Percentiles rank a stretch among this genome's conserved stretches.
Conservation (phyloP, 1,284 basidiomycete species). For the Apiotrichum domesticum region DNA sequence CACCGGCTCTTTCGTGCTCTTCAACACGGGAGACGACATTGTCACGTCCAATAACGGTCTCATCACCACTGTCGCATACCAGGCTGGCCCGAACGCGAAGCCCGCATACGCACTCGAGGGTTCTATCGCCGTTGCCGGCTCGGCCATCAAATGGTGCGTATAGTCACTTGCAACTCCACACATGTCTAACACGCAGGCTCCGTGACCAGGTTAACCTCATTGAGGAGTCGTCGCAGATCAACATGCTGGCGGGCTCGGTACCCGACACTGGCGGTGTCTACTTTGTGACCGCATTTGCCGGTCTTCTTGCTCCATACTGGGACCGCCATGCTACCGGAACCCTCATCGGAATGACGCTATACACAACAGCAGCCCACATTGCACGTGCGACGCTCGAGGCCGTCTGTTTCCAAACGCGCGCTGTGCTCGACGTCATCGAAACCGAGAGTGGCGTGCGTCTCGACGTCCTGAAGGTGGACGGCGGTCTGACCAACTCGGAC, state of each 20-base stretch:
- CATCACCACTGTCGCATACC: slow-evolving; percentile 87
- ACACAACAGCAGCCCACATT: slow-evolving; percentile 89
- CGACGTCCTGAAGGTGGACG: slow-evolving; percentile 82
- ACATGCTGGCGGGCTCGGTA: slow-evolving; percentile 71
- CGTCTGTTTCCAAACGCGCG: slow-evolving; percentile 67
- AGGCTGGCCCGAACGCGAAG: slow-evolving; percentile 68
- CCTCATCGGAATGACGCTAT: slow-evolving; percentile 63
- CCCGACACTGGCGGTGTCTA: slow-evolving; percentile 81
- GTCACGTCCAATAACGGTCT: slow-evolving; percentile 80
- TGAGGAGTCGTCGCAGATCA: slow-evolving; percentile 74
- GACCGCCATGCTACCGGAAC: slow-evolving; percentile 39
- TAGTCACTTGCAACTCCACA: neutral
- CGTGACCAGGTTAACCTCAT: slow-evolving; percentile 86
- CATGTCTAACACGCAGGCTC: slow-evolving; percentile 51
- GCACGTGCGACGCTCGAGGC: slow-evolving; percentile 91
- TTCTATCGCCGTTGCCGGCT: slow-evolving; percentile 89
- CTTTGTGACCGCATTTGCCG: slow-evolving; percentile 94
- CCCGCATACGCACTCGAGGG: slow-evolving; percentile 93
- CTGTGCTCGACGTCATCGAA: slow-evolving; percentile 85
- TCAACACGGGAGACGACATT: slow-evolving; percentile 77
- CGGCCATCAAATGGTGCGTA: slow-evolving; percentile 79
- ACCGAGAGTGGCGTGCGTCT: slow-evolving; percentile 52
- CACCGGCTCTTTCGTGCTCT: slow-evolving; percentile 91
- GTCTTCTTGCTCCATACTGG: slow-evolving; percentile 69
- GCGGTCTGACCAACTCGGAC: slow-evolving; percentile 75